Percentiles rank a stretch among this genome's conserved stretches.
Conservation (phyloP, 2,329 filamentous ascomycete genomes). For the Dothiorella sarmentorum region DNA sequence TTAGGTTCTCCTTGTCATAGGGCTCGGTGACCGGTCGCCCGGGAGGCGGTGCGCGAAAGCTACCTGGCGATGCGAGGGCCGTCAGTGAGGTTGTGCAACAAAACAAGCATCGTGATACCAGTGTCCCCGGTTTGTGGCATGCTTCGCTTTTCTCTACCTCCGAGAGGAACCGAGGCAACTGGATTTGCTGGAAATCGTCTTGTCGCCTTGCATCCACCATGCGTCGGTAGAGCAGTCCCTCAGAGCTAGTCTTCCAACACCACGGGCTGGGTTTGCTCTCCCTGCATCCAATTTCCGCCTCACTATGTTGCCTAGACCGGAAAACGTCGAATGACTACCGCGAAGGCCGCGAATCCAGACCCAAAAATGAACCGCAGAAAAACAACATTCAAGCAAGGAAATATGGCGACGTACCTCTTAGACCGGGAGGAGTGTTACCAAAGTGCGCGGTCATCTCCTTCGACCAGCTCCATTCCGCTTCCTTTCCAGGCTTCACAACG, state of each 20-base stretch:
- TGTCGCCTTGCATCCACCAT: slow-evolving; percentile 7
- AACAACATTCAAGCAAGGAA: neutral
- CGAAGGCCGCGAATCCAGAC: neutral
- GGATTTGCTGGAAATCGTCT: neutral
- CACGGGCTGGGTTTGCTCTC: neutral
- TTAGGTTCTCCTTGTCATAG: slow-evolving; percentile 43
- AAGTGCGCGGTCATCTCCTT: slow-evolving; percentile 83
- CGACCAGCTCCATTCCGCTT: slow-evolving; percentile 68
- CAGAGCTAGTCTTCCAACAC: neutral
- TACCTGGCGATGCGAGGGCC: slow-evolving; percentile 46
- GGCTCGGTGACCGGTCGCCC: slow-evolving; percentile 45
- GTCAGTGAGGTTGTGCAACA: slow-evolving; percentile 45
- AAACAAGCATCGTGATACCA: neutral
- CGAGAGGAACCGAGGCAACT: neutral
- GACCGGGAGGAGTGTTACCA: slow-evolving; percentile 77
- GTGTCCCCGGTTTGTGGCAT: neutral
- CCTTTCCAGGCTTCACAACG: slow-evolving; percentile 43
- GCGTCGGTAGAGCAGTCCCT: neutral
- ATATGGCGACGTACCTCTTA: slow-evolving; percentile 57
- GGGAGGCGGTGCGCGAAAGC: slow-evolving; percentile 57
- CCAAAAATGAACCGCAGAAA: neutral
- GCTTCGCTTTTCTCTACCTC: neutral
- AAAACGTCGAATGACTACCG: neutral
- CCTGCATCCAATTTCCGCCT: slow-evolving; percentile 1
- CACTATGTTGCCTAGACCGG: neutral